Evolutionary conservation across 306 rosid species (phyloP), one percentile per base, ranked within the genome.

Genomic region (Acmispon strigosus): DNA sequence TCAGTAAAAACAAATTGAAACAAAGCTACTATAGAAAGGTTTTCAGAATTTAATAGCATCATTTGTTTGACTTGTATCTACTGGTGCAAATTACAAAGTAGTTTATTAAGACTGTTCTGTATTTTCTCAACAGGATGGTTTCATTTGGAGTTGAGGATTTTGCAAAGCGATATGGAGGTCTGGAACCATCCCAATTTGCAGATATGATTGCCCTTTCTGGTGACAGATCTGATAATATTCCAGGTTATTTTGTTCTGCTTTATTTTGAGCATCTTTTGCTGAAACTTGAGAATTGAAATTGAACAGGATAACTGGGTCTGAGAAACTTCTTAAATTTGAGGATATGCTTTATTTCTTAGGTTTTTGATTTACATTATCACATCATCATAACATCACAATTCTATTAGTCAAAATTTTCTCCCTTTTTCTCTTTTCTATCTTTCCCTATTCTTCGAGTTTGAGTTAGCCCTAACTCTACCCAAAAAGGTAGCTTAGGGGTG

Each of bases 61-160:
- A 20, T 44, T 13, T 47, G 64, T 45, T n/a, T 50, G 59, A 20
- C n/a, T 54, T 10, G 20, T 69, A 34, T 74, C 47, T 65, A 3
- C 19, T 0, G n/a, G 70, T 44, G 43, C 62, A 58, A 70, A 55
- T 56, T 37, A 13, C 64, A 16, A 34, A 15, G 71, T 77, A 4
- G 48, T 71, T 54, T 61, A 56, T 69, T 78, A 69, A 34, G 37
- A 57, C 39, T 19, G 27, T 62, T 37, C 29, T 47, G 2, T 60
- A 70, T 41, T 19, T 57, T 75, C 32, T 74, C 77, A n/a, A 37
- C 80, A 93, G 98, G 74, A 86, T 94, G 94, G 90, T 83, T 81
- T 94, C 98, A 6, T 90, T 94, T 87, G 98, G 98, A 70, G 78
- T 89, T 66, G 98, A 94, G 78, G 96, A 94, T 57, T 94, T 87